Conservation (phyloP, 306 rosid genomes). For the Canavalia gladiata region DNA sequence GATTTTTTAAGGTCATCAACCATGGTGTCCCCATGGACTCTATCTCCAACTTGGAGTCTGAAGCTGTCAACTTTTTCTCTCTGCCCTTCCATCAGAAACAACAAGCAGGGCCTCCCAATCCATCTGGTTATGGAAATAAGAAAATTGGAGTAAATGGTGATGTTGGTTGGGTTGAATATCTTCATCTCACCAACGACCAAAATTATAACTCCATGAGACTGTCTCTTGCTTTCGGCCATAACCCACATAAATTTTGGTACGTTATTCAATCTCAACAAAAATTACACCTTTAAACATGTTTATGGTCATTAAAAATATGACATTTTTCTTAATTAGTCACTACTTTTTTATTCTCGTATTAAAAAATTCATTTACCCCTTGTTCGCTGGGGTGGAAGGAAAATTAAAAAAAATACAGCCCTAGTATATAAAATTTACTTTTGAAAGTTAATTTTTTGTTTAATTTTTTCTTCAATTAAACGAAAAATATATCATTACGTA, state of each 20-base stretch:
- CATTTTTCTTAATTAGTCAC: too few relatives aligned
- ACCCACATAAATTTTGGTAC: constrained; percentile 71
- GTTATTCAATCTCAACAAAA: not conserved
- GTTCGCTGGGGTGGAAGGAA: too few relatives aligned
- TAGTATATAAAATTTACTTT: too few relatives aligned
- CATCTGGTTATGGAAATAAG: constrained; percentile 78
- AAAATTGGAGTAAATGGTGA: constrained; percentile 76
- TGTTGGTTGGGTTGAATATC: constrained; percentile 85
- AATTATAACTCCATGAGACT: constrained; percentile 53
- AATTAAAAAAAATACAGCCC: too few relatives aligned
- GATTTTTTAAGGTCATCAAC: constrained; percentile 84
- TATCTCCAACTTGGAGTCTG: constrained; percentile 66
- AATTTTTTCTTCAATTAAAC: too few relatives aligned
- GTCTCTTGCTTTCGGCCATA: constrained; percentile 51
- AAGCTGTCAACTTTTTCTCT: constrained; percentile 74
- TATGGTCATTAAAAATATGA: too few relatives aligned
- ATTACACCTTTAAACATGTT: too few relatives aligned
- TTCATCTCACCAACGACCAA: constrained; percentile 66
- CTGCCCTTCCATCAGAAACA: constrained; percentile 69
- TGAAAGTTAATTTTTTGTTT: too few relatives aligned
- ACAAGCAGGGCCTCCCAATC: constrained; percentile 71
- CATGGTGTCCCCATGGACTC: constrained; percentile 78
- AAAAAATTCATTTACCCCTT: too few relatives aligned
- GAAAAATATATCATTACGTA: too few relatives aligned
- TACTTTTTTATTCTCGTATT: too few relatives aligned